Percentiles rank a stretch among this genome's conserved stretches.
Evolutionary conservation across 192 early-diverging fungal species (phyloP).

Genomic region (Entomortierella lignicola): DNA sequence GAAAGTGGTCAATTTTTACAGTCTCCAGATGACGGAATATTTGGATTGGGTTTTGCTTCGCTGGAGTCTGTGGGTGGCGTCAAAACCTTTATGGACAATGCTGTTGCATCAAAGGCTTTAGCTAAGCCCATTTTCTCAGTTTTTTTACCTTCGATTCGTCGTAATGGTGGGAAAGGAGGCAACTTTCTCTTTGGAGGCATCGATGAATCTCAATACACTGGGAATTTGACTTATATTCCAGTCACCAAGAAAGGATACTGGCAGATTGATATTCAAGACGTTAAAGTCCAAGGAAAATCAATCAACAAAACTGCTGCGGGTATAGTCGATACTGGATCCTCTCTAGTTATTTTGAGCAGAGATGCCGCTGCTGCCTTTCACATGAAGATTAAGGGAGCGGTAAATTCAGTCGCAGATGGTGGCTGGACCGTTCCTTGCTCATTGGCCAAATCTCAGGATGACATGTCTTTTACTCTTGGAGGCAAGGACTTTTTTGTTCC

Average conservation of each 20-base stretch:
- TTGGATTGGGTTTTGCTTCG: conserved; percentile 66
- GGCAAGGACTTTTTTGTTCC: conserved; percentile 49
- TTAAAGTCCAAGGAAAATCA: conserved; percentile 29
- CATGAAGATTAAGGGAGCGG: neutral
- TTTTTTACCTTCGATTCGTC: conserved; percentile 60
- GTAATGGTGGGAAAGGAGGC: conserved; percentile 52
- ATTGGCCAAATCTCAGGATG: conserved; percentile 3
- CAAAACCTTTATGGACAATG: conserved; percentile 63
- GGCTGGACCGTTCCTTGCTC: conserved; percentile 12
- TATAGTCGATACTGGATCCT: conserved; percentile 73
- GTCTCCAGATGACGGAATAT: no score
- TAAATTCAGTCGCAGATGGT: neutral
- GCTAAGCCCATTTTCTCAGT: conserved; percentile 68
- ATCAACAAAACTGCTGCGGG: conserved; percentile 20
- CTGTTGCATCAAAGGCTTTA: conserved; percentile 62
- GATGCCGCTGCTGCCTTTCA: conserved; percentile 62
- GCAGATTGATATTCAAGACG: conserved; percentile 52
- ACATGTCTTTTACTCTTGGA: conserved; percentile 43
- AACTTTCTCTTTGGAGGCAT: conserved; percentile 65
- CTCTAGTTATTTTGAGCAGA: conserved; percentile 63
- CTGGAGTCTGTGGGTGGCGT: conserved; percentile 42
- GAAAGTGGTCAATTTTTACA: no score
- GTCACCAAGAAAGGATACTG: conserved; percentile 62
- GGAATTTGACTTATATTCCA: conserved; percentile 63
- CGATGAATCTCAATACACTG: conserved; percentile 57